Evolutionary conservation across 495 filamentous ascomycete genomes (phyloP), one percentile per base, ranked within the genome.

Genomic region (Xylaria curta): DNA sequence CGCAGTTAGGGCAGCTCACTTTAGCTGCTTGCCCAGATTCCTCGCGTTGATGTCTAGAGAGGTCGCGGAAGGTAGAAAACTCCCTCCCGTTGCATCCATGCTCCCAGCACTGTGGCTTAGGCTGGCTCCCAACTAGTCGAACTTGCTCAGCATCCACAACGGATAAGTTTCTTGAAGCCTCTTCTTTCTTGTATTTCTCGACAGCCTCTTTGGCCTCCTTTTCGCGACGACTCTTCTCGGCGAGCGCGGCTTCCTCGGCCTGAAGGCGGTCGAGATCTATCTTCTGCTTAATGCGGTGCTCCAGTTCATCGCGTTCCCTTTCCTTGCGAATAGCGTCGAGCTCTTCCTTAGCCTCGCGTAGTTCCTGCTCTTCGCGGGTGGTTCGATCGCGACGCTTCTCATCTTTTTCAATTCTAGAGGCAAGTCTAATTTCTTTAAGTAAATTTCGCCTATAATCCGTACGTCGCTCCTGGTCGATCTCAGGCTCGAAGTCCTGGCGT

Each of bases 151-250:
- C n/a, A n/a, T n/a, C n/a, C n/a, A n/a, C n/a, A n/a, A n/a, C n/a
- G n/a, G n/a, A n/a, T n/a, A n/a, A n/a, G n/a, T n/a, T n/a, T n/a
- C n/a, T n/a, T n/a, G n/a, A n/a, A 19, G 85, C 79, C 71, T 90
- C 83, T 64, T 87, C 83, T 54, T 84, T 81, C 79, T 91, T 89
- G 66, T 77, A 87, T 69, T 82, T 85, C 75, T 88, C 87, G 51
- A 89, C 84, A 69, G 87, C 80, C 38, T 89, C 87, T 44, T 85
- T 82, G 51, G 88, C 88, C 67, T 88, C 87, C 69, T 88, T 82
- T 36, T 86, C 80, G 73, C 87, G 87, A 51, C 85, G 83, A 74
- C 85, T 81, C 72, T 89, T 86, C 69, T 84, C 82, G 60, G 76
- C 80, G 40, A 80, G 76, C 49, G 82, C 79, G 6, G 76, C 76